Evolutionary conservation across 2,329 filamentous ascomycete species (phyloP).

Genomic region (Calonectria pseudoturangicola): DNA sequence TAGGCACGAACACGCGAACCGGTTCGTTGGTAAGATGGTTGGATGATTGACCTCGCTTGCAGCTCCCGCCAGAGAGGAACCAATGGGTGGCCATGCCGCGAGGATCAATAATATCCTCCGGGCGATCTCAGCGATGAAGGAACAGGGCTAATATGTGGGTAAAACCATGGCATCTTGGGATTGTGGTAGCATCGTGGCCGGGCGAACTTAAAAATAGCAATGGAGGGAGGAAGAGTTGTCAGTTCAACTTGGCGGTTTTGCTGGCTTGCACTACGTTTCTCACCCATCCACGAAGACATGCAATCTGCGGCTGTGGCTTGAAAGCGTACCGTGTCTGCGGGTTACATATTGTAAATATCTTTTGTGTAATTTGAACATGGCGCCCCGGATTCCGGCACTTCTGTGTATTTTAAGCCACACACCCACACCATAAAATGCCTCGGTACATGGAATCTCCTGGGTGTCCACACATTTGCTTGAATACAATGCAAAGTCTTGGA

Average conservation of each 20-base stretch:
- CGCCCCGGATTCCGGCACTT: neutral
- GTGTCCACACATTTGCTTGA: neutral
- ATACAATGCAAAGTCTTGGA: neutral
- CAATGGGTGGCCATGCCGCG: slow-evolving; percentile 4
- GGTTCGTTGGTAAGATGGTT: slow-evolving; percentile 10
- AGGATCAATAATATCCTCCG: neutral
- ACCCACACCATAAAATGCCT: neutral
- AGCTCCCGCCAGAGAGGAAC: slow-evolving; percentile 5
- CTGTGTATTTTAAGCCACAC: neutral
- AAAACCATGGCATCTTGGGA: neutral
- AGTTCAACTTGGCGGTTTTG: neutral
- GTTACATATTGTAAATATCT: neutral
- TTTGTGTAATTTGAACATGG: neutral
- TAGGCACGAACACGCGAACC: neutral
- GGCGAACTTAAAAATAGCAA: neutral
- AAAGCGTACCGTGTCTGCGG: neutral
- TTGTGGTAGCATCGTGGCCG: slow-evolving; percentile 1
- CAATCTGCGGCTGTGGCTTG: neutral
- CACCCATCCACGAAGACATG: neutral
- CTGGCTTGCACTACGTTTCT: neutral
- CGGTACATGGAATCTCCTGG: neutral
- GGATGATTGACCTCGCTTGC: slow-evolving; percentile 13
- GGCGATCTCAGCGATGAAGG: neutral
- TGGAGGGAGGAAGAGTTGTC: neutral
- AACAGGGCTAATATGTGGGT: neutral